These are phyloP conservation scores for Fusarium agapanthi DNA, from an alignment of 2,329 filamentous ascomycete genomes.

Conservation along the genomic window DNA sequence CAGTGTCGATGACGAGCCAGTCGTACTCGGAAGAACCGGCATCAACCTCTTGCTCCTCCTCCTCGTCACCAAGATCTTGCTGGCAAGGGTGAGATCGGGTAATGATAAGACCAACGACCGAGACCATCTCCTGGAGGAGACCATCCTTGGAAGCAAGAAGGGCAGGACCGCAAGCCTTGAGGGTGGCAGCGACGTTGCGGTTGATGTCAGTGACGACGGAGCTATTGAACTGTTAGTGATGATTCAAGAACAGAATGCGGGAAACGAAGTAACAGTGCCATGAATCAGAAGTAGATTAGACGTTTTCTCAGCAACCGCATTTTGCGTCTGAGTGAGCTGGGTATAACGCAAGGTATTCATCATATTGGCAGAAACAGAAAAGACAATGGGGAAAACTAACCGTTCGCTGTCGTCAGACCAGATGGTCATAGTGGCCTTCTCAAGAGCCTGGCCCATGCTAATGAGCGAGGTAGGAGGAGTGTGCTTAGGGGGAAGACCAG, in stretches of 20 bases:
- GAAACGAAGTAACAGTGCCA: conserved; percentile 39
- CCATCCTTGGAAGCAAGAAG: conserved; percentile 75
- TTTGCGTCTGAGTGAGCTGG: conserved; percentile 99
- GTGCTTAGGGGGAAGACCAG: conserved; percentile 84
- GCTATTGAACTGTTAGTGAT: conserved; percentile 63
- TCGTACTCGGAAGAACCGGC: conserved; percentile 92
- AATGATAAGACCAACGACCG: conserved; percentile 80
- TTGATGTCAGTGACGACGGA: conserved; percentile 94
- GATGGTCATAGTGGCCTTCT: conserved; percentile 82
- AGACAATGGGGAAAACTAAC: conserved; percentile 66
- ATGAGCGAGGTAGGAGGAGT: conserved; percentile 81
- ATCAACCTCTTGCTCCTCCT: conserved; percentile 77
- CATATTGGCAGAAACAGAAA: conserved; percentile 59
- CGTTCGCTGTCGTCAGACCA: conserved; percentile 93
- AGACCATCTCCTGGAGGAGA: conserved; percentile 78
- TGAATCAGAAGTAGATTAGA: conserved; percentile 53
- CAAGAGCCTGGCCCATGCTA: conserved; percentile 86
- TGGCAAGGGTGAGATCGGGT: conserved; percentile 93
- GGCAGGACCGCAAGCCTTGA: conserved; percentile 90
- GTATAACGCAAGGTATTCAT: conserved; percentile 94
- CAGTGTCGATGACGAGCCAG: conserved; percentile 96
- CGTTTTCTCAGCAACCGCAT: conserved; percentile 90
- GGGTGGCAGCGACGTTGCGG: conserved; percentile 87
- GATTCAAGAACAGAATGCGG: conserved; percentile 26
- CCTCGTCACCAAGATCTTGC: conserved; percentile 84